Evolutionary conservation across 2,329 filamentous ascomycete species (phyloP).

Genomic region (Fusarium coffeatum): DNA sequence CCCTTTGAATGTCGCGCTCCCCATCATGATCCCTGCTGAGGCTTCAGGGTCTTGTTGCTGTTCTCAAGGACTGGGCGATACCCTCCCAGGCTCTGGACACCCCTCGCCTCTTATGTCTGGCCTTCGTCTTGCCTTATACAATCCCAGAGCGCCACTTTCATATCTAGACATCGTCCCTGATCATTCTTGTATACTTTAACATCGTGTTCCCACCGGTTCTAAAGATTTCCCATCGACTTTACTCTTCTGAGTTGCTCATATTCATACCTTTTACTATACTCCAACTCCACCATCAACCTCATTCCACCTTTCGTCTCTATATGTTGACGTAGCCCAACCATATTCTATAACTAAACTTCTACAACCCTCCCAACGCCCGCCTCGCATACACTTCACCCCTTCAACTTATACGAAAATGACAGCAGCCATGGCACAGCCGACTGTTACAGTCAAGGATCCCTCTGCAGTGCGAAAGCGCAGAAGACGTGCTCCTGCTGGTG

Average conservation of each 20-base stretch:
- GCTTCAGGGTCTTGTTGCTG: slow-evolving; percentile 40
- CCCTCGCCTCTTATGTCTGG: slow-evolving; percentile 36
- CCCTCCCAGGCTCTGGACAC: slow-evolving; percentile 34
- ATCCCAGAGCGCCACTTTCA: slow-evolving; percentile 40
- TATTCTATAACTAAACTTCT: slow-evolving; percentile 8
- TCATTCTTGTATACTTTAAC: slow-evolving; percentile 36
- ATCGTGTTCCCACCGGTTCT: slow-evolving; percentile 19
- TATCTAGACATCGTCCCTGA: slow-evolving; percentile 35
- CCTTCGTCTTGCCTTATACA: slow-evolving; percentile 34
- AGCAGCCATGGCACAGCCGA: slow-evolving; percentile 59
- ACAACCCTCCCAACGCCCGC: slow-evolving; percentile 18
- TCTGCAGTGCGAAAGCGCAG: slow-evolving; percentile 75
- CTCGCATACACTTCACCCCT: slow-evolving; percentile 11
- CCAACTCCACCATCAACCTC: slow-evolving; percentile 15
- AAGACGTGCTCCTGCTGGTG: slow-evolving; percentile 87
- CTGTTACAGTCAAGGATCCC: slow-evolving; percentile 61
- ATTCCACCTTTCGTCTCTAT: slow-evolving; percentile 13
- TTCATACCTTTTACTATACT: slow-evolving; percentile 11
- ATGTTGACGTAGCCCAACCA: slow-evolving; percentile 26
- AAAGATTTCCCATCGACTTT: slow-evolving; percentile 17
- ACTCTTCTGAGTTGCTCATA: slow-evolving; percentile 18
- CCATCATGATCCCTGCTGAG: slow-evolving; percentile 37
- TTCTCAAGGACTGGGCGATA: slow-evolving; percentile 42
- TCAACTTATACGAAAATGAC: slow-evolving; percentile 56
- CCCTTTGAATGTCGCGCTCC: slow-evolving; percentile 23